These are phyloP conservation scores for Pseudogymnoascus sp. DNA, from an alignment of 2,329 filamentous ascomycete genomes.

Conservation along the genomic window DNA sequence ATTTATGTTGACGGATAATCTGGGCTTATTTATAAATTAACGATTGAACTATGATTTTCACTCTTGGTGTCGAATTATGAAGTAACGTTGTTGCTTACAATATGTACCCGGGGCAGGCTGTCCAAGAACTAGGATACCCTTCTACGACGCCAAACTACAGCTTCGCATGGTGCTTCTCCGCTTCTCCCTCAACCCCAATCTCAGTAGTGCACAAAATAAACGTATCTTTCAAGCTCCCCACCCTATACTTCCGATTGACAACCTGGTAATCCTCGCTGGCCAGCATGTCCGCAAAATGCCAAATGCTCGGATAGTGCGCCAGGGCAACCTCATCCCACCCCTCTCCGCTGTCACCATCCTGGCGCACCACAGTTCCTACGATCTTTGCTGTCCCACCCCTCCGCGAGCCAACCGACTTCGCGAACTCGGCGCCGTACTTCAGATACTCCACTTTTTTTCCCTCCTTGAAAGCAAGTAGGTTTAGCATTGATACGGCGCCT, in stretches of 20 bases:
- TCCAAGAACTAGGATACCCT: background rate
- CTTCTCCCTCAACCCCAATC: constrained; percentile 27
- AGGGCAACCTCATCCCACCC: constrained; percentile 56
- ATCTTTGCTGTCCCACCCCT: constrained; percentile 54
- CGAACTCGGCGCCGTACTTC: constrained; percentile 49
- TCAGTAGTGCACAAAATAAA: constrained; percentile 47
- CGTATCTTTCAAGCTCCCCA: constrained; percentile 44
- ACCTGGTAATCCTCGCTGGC: constrained; percentile 49
- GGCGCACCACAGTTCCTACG: constrained; percentile 46
- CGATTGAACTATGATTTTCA: no score
- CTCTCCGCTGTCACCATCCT: constrained; percentile 24
- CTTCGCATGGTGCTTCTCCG: background rate
- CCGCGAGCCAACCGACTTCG: constrained; percentile 38
- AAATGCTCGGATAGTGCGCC: constrained; percentile 55
- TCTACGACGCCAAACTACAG: background rate
- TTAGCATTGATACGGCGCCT: constrained; percentile 53
- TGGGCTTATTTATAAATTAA: background rate
- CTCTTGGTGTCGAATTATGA: background rate
- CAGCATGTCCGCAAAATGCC: constrained; percentile 55
- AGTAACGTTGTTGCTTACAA: background rate
- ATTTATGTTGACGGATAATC: background rate
- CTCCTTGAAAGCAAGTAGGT: constrained; percentile 49
- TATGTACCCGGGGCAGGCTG: no score
- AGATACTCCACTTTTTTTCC: constrained; percentile 46
- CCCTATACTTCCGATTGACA: constrained; percentile 44